These are phyloP conservation scores for Luffa aegyptiaca DNA, from an alignment of 306 rosid genomes.

Conservation along the genomic window DNA sequence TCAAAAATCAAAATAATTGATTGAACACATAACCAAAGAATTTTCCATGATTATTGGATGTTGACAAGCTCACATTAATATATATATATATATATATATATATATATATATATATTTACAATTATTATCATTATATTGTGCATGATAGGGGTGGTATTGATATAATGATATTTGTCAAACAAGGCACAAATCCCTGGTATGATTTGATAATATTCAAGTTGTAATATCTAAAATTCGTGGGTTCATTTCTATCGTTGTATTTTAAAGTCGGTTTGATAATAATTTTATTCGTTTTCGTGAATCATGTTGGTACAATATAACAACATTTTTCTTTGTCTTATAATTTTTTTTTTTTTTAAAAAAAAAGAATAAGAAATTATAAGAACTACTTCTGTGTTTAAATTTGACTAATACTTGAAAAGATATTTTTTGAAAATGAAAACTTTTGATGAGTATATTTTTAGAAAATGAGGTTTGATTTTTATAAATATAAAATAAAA, in stretches of 20 bases:
- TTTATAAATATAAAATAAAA: too few species aligned
- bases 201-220: neutral
- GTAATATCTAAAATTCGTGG: neutral
- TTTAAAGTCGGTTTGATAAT: too few species aligned
- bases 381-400: too few species aligned
- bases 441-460: too few species aligned
- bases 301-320: too few species aligned
- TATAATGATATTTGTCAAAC: neutral
- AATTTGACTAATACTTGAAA: too few species aligned
- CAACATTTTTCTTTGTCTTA: too few species aligned
- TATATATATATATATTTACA: neutral
- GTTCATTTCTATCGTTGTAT: neutral
- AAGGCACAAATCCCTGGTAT: neutral
- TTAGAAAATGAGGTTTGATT: neutral
- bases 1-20: neutral
- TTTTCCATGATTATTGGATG: neutral
- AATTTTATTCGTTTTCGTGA: too few species aligned
- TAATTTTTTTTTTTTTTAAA: too few species aligned
- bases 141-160: neutral
- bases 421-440: too few species aligned
- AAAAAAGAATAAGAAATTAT: too few species aligned
- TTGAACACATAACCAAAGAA: neutral
- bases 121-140: neutral
- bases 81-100: neutral
- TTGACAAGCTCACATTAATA: neutral